Evolutionary conservation across 1,139 yeast genomes (phyloP), one percentile per base, ranked within the genome.

Genomic region (Geotrichum europaeum): DNA sequence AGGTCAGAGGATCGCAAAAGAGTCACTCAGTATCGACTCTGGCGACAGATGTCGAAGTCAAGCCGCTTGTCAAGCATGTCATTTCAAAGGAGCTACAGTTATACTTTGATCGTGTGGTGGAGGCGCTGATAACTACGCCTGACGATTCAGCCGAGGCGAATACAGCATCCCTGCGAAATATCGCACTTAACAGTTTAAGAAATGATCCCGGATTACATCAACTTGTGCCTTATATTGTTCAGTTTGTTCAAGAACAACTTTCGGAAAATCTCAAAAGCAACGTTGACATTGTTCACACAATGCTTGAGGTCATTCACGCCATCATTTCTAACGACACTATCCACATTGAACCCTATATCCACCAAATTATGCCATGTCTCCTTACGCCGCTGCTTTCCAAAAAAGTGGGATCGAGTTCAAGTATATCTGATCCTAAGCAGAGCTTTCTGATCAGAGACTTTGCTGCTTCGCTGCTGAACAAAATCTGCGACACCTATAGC

Each of bases 141-240:
- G 45, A 55, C 15, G 47, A 60, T 65, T 34, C 69, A 13, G 84
- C 81, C 59, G 81, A 83, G 66, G 90, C 84, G 4, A 40, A 50
- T 3, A 32, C 55, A 61, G 52, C 58, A 13, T 77, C 78, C 59
- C 76, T 89, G 70, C 83, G 84, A 66, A 81, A 82, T 53, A 96
- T 97, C 0, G 97, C 97, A 1, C 78, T 94, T 60, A 85, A 86
- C 53, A 87, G 96, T 15, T 78, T 94, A 64, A 84, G 89, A 63
- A 86, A 88, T 54, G 99, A 95, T 70, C 97, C 98, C 0, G 99
- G 99, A 43, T 78, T 95, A 63, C 99, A 95, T 76, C 99, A 95
- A 74, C 77, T 95, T 59, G 95, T 95, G 6, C 99, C 99, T 1
- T 95, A 95, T 72, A 89, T 95, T 68, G 91, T 94, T 60, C 98